A percentile compares a stretch with the other conserved stretches of the same genome.
phyloP scores from a whole-genome alignment of 768 basidiomycete genomes.

The Auricularia auricula-judae region DNA sequence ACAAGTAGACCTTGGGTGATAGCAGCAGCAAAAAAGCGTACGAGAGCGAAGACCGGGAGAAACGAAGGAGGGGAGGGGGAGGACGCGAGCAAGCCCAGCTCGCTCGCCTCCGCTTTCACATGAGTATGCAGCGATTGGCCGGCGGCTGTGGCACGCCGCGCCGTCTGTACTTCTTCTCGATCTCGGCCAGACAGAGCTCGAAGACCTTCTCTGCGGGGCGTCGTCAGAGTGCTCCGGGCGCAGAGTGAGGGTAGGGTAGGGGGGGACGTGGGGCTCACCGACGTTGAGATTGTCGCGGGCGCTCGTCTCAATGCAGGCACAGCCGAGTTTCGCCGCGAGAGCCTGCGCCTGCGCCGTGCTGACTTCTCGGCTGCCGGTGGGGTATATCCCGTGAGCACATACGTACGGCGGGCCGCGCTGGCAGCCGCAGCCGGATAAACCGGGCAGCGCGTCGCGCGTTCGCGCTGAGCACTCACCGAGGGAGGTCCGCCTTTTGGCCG shows the following conservation, averaged over 20 bases:
- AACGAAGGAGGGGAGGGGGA: background rate
- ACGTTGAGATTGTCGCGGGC: slow-evolving; percentile 82
- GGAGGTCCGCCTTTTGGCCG: slow-evolving; percentile 82
- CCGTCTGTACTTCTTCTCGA: slow-evolving; percentile 61
- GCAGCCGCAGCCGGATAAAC: background rate
- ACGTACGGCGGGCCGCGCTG: background rate
- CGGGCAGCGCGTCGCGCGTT: slow-evolving; percentile 14
- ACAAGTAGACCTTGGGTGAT: no score
- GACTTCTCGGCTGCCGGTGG: slow-evolving; percentile 35
- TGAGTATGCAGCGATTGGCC: slow-evolving; percentile 38
- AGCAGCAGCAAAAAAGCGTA: background rate
- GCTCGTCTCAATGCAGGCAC: slow-evolving; percentile 81
- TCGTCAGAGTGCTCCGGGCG: slow-evolving; percentile 2
- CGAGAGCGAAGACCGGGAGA: background rate
- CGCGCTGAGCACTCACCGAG: slow-evolving; percentile 40
- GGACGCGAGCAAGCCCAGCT: background rate
- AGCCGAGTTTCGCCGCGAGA: slow-evolving; percentile 58
- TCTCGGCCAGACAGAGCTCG: slow-evolving; percentile 72
- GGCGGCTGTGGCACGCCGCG: slow-evolving; percentile 31
- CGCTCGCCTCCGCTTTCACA: slow-evolving; percentile 26
- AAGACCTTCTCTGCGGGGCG: slow-evolving; percentile 61
- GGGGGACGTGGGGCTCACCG: slow-evolving; percentile 40
- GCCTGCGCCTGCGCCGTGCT: slow-evolving; percentile 60
- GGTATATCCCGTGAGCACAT: slow-evolving; percentile 17
- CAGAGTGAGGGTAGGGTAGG: slow-evolving; percentile 1